Evolutionary conservation across 495 filamentous ascomycete species (phyloP), one percentile per base, ranked within the genome.

Genomic region (Hyphodiscus hymeniophilus): DNA sequence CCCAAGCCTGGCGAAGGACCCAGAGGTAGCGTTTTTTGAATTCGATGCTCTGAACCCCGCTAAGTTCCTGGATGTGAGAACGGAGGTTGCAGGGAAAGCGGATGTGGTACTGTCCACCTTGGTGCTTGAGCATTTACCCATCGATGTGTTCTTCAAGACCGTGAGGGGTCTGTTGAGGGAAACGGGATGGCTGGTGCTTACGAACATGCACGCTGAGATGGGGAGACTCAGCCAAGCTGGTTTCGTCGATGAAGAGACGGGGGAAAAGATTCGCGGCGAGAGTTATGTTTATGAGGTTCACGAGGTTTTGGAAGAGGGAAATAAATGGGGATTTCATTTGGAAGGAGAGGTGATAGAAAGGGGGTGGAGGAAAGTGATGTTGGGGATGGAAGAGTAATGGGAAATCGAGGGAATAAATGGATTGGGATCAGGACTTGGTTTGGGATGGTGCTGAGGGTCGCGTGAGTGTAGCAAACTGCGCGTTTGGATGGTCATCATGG

Each of bases 151-250:
- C 62, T 89, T 87, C 59, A 44, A 51, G 18, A 67, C 68, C 1
- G 67, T 75, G 0, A 54, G 67, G 10, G 50, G 56, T 16, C 62
- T 84, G 13, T 18, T 60, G 3, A 59, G n/a, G n/a, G n/a, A n/a
- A 51, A 32, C 18, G 45, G 12, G 54, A 65, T 0, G 76, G 75
- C 0, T 83, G 6, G 64, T 85, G 28, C 48, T 87, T 4, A 87
- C 83, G 3, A 87, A 85, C 59, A 87, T 87, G 84, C 84, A 87
- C 56, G 64, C 71, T 6, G 75, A 83, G 13, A 85, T 86, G 81
- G 83, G 82, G 3, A 47, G 53, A 38, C 66, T 74, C 7, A 76
- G 73, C 16, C 81, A 82, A 52, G 82, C 84, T 0, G 82, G 84
- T 2, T 87, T 87, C 57, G 70, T 82, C 41, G 79, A 79, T 58